Evolutionary conservation across 1,284 basidiomycete genomes (phyloP).

Genomic region (Sanghuangporus weigelae): DNA sequence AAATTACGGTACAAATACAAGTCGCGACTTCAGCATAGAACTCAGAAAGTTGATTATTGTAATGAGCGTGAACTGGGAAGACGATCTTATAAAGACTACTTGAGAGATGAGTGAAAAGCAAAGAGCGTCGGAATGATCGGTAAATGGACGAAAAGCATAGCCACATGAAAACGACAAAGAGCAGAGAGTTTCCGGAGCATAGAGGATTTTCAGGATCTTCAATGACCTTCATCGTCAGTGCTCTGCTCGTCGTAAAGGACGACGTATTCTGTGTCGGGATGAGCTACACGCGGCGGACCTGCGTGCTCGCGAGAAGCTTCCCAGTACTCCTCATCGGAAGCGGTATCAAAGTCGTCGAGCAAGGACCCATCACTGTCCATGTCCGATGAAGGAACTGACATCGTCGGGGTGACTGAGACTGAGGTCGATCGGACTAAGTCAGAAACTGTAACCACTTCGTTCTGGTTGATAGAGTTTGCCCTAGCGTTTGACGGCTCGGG

Average conservation of each 20-base stretch:
- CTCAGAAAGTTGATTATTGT: not conserved
- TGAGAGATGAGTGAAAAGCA: not conserved
- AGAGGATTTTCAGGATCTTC: not conserved
- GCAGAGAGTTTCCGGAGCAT: not conserved
- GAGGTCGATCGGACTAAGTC: constrained; percentile 20
- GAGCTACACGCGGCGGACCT: constrained; percentile 27
- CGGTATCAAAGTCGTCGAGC: constrained; percentile 40
- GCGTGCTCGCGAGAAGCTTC: constrained; percentile 51
- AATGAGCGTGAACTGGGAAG: not conserved
- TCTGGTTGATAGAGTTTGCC: constrained; percentile 19
- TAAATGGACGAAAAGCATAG: not conserved
- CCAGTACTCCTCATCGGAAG: constrained; percentile 49
- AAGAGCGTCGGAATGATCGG: not conserved
- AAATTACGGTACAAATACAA: not conserved
- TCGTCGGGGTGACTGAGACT: constrained; percentile 23
- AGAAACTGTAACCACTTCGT: constrained; percentile 1
- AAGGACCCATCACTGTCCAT: constrained; percentile 23
- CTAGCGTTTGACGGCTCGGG: constrained; percentile 36
- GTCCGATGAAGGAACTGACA: constrained; percentile 34
- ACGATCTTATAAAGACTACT: not conserved
- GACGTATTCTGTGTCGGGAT: constrained; percentile 50
- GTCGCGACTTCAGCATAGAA: not conserved
- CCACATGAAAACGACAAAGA: not conserved
- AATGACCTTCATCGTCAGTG: constrained; percentile 6
- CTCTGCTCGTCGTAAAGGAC: constrained; percentile 56